These are phyloP conservation scores for Micromonas commoda DNA, from an alignment of 139 green algal genomes.

Conservation along the genomic window DNA sequence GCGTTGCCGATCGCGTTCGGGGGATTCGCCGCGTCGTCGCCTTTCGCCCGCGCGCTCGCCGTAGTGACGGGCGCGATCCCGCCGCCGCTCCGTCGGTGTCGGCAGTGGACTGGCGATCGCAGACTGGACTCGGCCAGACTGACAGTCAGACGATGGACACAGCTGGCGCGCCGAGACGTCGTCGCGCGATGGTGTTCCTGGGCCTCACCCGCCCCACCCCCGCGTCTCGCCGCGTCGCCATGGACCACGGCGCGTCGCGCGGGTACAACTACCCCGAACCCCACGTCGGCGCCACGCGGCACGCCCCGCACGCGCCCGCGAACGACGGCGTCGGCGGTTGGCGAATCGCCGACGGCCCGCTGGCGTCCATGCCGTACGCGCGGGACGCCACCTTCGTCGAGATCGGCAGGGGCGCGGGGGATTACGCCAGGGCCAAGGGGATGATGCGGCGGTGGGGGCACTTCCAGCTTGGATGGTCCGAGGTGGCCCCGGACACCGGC, in stretches of 20 bases:
- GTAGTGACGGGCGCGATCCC: too few species aligned
- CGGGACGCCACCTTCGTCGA: not conserved
- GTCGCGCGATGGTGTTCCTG: not conserved
- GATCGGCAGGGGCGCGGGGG: not conserved
- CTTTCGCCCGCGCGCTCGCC: too few species aligned
- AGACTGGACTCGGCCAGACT: too few species aligned
- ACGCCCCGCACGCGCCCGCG: not conserved
- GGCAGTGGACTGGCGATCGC: too few species aligned
- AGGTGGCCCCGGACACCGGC: not conserved
- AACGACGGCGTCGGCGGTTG: not conserved
- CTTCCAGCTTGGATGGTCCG: slow-evolving; percentile 28
- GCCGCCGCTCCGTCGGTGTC: too few species aligned
- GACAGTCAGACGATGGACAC: too few species aligned
- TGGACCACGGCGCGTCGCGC: not conserved
- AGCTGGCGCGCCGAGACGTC: too few species aligned
- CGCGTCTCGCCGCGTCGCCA: not conserved
- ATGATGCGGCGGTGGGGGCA: slow-evolving; percentile 15
- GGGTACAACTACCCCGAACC: not conserved
- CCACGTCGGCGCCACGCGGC: not conserved
- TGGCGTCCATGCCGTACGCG: not conserved
- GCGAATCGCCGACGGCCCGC: not conserved
- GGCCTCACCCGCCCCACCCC: not conserved
- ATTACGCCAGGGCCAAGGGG: not conserved
- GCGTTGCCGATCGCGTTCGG: too few species aligned
- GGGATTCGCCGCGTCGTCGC: too few species aligned